Percentiles rank a stretch among this genome's conserved stretches.
Conservation (phyloP, 2,329 filamentous ascomycete species). For the Epichloe aotearoae region DNA sequence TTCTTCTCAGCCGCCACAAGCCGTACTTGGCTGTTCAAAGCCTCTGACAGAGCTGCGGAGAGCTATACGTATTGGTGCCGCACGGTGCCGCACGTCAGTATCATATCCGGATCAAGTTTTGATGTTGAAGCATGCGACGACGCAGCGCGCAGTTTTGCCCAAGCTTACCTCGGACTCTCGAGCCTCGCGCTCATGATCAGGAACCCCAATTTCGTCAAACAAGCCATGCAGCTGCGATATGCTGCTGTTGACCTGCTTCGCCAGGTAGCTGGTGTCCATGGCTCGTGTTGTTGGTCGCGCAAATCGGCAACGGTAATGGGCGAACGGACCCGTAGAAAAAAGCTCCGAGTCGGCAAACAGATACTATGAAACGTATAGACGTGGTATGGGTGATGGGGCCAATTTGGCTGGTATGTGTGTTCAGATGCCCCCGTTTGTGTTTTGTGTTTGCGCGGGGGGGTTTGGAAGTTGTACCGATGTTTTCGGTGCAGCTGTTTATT, state of each 20-base stretch:
- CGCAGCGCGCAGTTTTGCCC: not conserved
- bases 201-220: slow-evolving; percentile 96
- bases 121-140: too few species aligned
- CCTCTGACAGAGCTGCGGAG: slow-evolving; percentile 82
- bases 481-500: not conserved
- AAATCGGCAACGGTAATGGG: not conserved
- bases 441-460: not conserved
- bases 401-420: not conserved
- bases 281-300: not conserved
- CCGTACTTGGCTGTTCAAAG: slow-evolving; percentile 78
- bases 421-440: not conserved
- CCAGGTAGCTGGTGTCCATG: slow-evolving; percentile 88
- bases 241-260: slow-evolving; percentile 89
- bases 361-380: not conserved
- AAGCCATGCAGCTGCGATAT: slow-evolving; percentile 86
- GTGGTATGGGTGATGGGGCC: not conserved
- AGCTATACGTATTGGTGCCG: slow-evolving; percentile 39
- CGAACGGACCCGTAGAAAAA: not conserved
- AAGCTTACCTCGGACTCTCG: slow-evolving; percentile 67
- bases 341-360: not conserved
- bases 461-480: not conserved
- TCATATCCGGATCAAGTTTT: too few species aligned
- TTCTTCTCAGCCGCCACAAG: slow-evolving; percentile 80
- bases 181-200: slow-evolving; percentile 78
- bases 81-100: not conserved